These are phyloP conservation scores for Papiliotrema fonsecae DNA, from an alignment of 1,284 basidiomycete species.

Conservation along the genomic window DNA sequence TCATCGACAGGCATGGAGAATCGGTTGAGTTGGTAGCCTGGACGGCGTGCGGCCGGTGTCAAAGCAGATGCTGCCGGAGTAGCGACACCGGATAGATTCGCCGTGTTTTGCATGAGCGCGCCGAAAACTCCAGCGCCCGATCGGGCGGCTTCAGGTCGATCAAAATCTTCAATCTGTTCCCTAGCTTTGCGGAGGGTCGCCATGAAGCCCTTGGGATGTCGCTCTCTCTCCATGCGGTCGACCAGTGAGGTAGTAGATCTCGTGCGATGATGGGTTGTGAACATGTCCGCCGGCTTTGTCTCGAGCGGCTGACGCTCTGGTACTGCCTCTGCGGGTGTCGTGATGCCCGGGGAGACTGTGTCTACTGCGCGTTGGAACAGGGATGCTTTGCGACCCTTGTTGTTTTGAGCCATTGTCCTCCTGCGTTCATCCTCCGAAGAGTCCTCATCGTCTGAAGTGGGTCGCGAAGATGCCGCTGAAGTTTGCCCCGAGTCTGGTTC, in stretches of 20 bases:
- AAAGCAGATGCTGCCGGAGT: slow-evolving; percentile 57
- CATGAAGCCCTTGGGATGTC: slow-evolving; percentile 10
- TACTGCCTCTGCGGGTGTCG: not conserved
- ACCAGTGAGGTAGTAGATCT: slow-evolving; percentile 11
- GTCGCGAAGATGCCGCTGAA: slow-evolving; percentile 40
- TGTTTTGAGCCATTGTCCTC: not conserved
- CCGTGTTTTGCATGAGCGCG: slow-evolving; percentile 66
- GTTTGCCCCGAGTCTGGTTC: slow-evolving; percentile 29
- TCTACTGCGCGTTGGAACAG: slow-evolving; percentile 3
- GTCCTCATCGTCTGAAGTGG: slow-evolving; percentile 25
- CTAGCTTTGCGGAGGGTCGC: slow-evolving; percentile 14
- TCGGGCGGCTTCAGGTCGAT: slow-evolving; percentile 55
- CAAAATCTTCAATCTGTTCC: slow-evolving; percentile 22
- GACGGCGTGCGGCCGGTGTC: slow-evolving; percentile 61
- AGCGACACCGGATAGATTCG: slow-evolving; percentile 59
- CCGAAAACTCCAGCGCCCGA: slow-evolving; percentile 66
- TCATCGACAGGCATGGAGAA: slow-evolving; percentile 39
- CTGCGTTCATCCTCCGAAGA: slow-evolving; percentile 17
- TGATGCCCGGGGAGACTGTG: not conserved
- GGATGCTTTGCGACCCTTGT: not conserved
- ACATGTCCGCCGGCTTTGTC: slow-evolving; percentile 1
- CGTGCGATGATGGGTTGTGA: slow-evolving; percentile 9
- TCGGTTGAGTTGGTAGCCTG: slow-evolving; percentile 64
- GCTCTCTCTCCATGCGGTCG: slow-evolving; percentile 3
- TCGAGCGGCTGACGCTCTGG: slow-evolving; percentile 7